phyloP scores from a whole-genome alignment of 2,329 filamentous ascomycete species.

The Pseudogymnoascus sp. region DNA sequence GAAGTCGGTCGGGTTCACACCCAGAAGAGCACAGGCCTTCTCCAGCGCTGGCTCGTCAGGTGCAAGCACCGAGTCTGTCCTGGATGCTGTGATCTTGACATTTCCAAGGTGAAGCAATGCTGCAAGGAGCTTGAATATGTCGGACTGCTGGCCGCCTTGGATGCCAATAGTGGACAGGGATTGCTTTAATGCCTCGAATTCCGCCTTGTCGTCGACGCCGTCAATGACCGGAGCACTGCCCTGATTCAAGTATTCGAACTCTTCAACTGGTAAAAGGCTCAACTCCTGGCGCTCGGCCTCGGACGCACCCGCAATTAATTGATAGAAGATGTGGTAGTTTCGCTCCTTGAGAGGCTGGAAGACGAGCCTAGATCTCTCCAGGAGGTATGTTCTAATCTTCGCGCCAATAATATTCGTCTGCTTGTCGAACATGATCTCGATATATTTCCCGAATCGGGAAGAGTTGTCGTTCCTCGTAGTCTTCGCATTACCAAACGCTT shows the following conservation, averaged over 20 bases:
- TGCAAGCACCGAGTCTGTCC: slow-evolving; percentile 77
- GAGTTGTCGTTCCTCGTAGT: slow-evolving; percentile 99
- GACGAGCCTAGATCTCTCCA: slow-evolving; percentile 90
- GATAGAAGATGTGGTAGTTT: slow-evolving; percentile 99
- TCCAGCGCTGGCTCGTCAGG: slow-evolving; percentile 74
- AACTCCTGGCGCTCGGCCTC: slow-evolving; percentile 75
- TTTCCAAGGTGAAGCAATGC: slow-evolving; percentile 92
- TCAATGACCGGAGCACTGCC: slow-evolving; percentile 86
- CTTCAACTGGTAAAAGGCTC: slow-evolving; percentile 70
- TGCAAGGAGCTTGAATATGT: slow-evolving; percentile 85
- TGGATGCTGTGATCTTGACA: slow-evolving; percentile 85
- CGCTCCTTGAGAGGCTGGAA: slow-evolving; percentile 96
- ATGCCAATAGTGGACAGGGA: slow-evolving; percentile 88
- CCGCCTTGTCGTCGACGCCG: slow-evolving; percentile 89
- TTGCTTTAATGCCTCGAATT: slow-evolving; percentile 80
- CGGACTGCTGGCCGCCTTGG: slow-evolving; percentile 59
- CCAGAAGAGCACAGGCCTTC: slow-evolving; percentile 74
- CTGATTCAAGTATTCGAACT: slow-evolving; percentile 95
- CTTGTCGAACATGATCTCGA: slow-evolving; percentile 98
- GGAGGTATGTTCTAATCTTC: slow-evolving; percentile 89
- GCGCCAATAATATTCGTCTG: slow-evolving; percentile 94
- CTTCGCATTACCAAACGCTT: slow-evolving; percentile 98
- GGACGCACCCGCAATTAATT: slow-evolving; percentile 85
- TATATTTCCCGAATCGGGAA: slow-evolving; percentile 97
- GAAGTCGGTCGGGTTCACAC: slow-evolving; percentile 78